A percentile compares a stretch with the other conserved stretches of the same genome.
Evolutionary conservation across 257 asterid genomes (phyloP).

Genomic region (Rubia yunnanensis): DNA sequence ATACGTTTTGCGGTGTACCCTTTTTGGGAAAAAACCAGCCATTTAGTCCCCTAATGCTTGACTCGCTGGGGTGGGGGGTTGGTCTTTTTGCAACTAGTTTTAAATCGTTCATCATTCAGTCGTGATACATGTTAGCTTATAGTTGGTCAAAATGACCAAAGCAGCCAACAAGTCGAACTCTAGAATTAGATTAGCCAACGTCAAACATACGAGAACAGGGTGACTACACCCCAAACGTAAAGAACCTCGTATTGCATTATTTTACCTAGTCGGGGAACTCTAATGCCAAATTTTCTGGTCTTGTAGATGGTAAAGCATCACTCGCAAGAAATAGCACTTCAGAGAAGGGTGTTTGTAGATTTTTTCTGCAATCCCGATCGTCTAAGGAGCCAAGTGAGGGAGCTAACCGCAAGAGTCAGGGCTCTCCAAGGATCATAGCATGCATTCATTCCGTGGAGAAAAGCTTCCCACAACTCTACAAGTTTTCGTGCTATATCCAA

Average conservation of each 20-base stretch:
- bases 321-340: conserved; percentile 77
- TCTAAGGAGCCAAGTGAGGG: conserved; percentile 81
- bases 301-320: conserved; percentile 87
- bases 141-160: no score
- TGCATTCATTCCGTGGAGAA: background rate
- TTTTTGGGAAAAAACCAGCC: no score
- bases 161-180: no score
- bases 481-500: background rate
- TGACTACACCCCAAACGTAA: no score
- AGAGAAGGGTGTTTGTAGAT: conserved; percentile 83
- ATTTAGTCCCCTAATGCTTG: no score
- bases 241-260: background rate
- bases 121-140: no score
- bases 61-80: no score
- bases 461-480: background rate
- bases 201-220: no score
- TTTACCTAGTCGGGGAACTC: background rate
- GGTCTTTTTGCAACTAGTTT: no score
- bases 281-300: background rate
- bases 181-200: no score
- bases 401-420: conserved; percentile 76
- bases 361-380: conserved; percentile 97
- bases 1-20: background rate
- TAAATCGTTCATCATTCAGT: no score
- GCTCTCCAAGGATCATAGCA: conserved; percentile 68